A percentile compares a stretch with the other conserved stretches of the same genome.
Evolutionary conservation across 345 rosid genomes (phyloP).

Genomic region (Excoecaria cochinchinensis): DNA sequence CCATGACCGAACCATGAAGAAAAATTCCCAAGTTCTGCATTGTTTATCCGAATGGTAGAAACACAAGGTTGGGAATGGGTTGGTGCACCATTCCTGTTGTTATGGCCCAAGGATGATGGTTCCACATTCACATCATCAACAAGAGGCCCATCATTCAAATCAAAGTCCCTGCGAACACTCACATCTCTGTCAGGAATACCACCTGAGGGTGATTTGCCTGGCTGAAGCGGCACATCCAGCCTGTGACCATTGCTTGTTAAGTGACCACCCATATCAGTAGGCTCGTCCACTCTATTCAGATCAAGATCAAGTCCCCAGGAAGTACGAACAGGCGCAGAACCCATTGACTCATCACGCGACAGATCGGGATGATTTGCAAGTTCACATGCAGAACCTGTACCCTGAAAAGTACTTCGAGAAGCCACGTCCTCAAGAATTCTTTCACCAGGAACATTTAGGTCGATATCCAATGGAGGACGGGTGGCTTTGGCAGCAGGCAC

Average conservation of each 20-base stretch:
- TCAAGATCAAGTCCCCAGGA: constrained; percentile 84
- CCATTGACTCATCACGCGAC: constrained; percentile 27
- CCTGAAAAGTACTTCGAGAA: constrained; percentile 41
- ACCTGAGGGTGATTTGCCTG: constrained; percentile 34
- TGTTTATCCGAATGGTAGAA: constrained; percentile 47
- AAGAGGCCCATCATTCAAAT: constrained; percentile 82
- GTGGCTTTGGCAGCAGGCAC: constrained; percentile 43
- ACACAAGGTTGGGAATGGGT: constrained; percentile 45
- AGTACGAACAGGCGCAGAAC: constrained; percentile 34
- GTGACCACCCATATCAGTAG: constrained; percentile 42
- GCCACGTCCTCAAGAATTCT: constrained; percentile 68
- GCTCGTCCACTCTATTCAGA: constrained; percentile 69
- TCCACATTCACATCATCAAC: constrained; percentile 55
- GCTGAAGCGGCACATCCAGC: constrained; percentile 36
- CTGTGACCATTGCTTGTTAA: constrained; percentile 37
- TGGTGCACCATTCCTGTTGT: constrained; percentile 36
- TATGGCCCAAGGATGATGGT: constrained; percentile 46
- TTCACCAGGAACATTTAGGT: constrained; percentile 83
- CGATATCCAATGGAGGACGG: constrained; percentile 62
- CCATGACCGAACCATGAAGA: constrained; percentile 68
- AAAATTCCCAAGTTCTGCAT: constrained; percentile 48
- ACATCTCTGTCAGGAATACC: constrained; percentile 38
- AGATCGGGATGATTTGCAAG: constrained; percentile 30
- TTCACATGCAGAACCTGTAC: constrained; percentile 29
- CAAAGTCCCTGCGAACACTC: constrained; percentile 63